phyloP scores from a whole-genome alignment of 768 basidiomycete genomes.

The Collybia mongolica region DNA sequence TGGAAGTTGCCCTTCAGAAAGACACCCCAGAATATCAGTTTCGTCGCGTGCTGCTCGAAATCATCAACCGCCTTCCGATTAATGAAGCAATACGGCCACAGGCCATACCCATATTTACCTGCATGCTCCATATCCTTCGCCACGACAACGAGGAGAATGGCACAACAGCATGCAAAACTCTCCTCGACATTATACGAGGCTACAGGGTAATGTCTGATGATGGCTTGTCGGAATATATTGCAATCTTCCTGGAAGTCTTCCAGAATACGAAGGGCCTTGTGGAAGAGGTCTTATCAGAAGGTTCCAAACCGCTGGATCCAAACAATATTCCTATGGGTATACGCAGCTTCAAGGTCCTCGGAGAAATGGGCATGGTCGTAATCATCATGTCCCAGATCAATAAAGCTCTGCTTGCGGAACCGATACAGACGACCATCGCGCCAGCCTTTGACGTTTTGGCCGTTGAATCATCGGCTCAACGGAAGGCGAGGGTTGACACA shows the following conservation, averaged over 20 bases:
- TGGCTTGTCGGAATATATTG: conserved; percentile 74
- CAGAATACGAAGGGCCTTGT: conserved; percentile 72
- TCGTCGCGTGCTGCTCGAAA: conserved; percentile 84
- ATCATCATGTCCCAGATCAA: conserved; percentile 88
- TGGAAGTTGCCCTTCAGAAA: conserved; percentile 64
- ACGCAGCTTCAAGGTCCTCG: conserved; percentile 89
- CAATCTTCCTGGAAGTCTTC: conserved; percentile 77
- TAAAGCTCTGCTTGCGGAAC: conserved; percentile 58
- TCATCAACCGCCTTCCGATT: conserved; percentile 83
- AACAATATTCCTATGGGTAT: conserved; percentile 66
- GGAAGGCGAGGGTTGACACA: conserved; percentile 69
- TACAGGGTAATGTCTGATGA: conserved; percentile 75
- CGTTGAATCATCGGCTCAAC: conserved; percentile 80
- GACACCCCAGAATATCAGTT: conserved; percentile 76
- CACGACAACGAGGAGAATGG: conserved; percentile 97
- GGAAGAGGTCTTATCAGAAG: conserved; percentile 69
- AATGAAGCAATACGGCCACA: conserved; percentile 77
- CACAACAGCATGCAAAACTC: conserved; percentile 82
- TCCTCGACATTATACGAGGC: conserved; percentile 84
- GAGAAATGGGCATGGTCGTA: conserved; percentile 91
- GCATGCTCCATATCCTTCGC: conserved; percentile 82
- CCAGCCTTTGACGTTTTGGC: conserved; percentile 80
- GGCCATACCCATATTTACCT: conserved; percentile 63
- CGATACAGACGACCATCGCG: conserved; percentile 68
- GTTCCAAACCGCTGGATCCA: conserved; percentile 52